Conservation (phyloP, 2,329 filamentous ascomycete genomes). For the Colletotrichum tamarilloi region DNA sequence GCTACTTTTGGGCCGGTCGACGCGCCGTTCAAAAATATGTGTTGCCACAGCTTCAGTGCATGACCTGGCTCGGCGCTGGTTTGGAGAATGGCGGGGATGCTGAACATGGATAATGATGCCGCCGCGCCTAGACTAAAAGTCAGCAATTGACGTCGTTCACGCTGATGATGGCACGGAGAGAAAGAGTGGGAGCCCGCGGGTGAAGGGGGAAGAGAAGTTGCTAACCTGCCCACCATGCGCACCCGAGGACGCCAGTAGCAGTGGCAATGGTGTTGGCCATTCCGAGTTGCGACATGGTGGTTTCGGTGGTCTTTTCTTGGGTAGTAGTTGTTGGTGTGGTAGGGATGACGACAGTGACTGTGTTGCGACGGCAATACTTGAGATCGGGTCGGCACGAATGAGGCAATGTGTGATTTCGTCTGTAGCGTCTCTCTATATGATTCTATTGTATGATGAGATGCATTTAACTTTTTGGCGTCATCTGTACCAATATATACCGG, state of each 20-base stretch:
- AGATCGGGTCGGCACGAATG: not conserved
- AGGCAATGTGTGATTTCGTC: not conserved
- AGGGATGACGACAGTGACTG: not conserved
- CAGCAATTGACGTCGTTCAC: constrained; percentile 4
- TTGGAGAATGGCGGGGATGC: constrained; percentile 44
- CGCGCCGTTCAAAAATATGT: constrained; percentile 50
- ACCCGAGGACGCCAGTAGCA: constrained; percentile 27
- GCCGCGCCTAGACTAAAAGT: constrained; percentile 46
- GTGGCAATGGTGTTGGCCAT: constrained; percentile 27
- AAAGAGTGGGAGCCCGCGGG: not conserved
- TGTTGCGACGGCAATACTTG: too few species aligned
- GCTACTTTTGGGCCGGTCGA: constrained; percentile 51
- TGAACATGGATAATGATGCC: constrained; percentile 48
- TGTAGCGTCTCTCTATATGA: not conserved
- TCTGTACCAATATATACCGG: not conserved
- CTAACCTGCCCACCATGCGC: constrained; percentile 34
- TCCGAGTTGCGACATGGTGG: constrained; percentile 29
- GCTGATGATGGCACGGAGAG: not conserved
- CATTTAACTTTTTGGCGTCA: not conserved
- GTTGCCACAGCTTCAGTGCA: constrained; percentile 49
- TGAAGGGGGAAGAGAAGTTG: not conserved
- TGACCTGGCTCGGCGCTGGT: constrained; percentile 43
- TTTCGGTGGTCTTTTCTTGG: not conserved
- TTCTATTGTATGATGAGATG: not conserved
- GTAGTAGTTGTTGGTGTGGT: not conserved